Base-by-base conservation (phyloP, 192 early-diverging fungal species). In the Geranomyces variabilis region DNA sequence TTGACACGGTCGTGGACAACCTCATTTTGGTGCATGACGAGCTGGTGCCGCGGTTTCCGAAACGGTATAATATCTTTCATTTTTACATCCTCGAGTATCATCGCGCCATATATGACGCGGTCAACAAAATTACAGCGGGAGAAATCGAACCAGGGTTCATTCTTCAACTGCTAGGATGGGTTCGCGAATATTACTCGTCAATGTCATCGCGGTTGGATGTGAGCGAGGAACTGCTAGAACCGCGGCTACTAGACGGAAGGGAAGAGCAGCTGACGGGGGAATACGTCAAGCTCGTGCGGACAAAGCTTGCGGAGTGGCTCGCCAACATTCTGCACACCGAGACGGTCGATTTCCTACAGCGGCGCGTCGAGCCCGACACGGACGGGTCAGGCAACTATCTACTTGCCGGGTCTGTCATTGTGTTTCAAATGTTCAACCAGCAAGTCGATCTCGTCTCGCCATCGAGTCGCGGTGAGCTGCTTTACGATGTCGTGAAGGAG, bases 341-440 rank as follows among this genome's bases (percentile, higher is more conserved):
- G 76, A 91, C 91, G 31, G 81, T 79, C 30, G 90, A 92, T 29
- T 99, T 98, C 70, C 73, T 83, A 15, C 76, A 88, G 47, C 83
- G 94, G 41, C 67, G 83, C 21, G 74, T 81, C 41, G 77, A 89
- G 9, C 97, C 96, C 8, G 94, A 93, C 69, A 81, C 83, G 65
- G 91, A 92, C 75, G 83, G 87, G 26, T 90, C 89, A 70, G 92
- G 88, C 7, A 81, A 91, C 47, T 99, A 95, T 75, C 80, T 91
- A 15, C 87, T 96, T 31, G 81, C 92, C 15, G 91, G 90, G 6
- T 90, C 94, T 0, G 90, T 93, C 36, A 89, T 94, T 56, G 83
- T 98, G 75, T 99, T 98, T 81, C 93, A 98, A 79, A 98, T 99
- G 84, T 89, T 99, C 60, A 97, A 96, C 76, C 94, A 99, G 82